Evolutionary conservation across 2,329 filamentous ascomycete species (phyloP).

Genomic region (Penicillium capsulatum): DNA sequence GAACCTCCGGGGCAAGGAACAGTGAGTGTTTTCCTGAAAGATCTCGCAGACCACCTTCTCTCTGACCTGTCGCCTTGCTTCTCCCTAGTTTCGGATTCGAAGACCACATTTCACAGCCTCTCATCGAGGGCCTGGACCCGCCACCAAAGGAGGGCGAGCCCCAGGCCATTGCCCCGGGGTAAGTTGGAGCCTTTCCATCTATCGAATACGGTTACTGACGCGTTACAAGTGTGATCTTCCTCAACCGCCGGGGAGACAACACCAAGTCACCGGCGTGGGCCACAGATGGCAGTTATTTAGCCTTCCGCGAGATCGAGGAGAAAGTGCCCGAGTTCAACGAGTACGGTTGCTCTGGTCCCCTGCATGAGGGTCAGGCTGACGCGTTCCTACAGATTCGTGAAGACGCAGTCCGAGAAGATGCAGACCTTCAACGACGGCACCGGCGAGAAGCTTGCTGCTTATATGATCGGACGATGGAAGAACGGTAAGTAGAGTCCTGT

Average conservation of each 20-base stretch:
- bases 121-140: slow-evolving; percentile 29
- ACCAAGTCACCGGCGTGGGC: slow-evolving; percentile 37
- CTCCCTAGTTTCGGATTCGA: slow-evolving; percentile 39
- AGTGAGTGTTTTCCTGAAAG: slow-evolving; percentile 8
- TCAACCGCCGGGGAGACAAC: slow-evolving; percentile 35
- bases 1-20: slow-evolving; percentile 9
- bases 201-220: not conserved
- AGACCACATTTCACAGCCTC: slow-evolving; percentile 43
- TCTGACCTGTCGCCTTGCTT: not conserved
- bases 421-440: slow-evolving; percentile 6
- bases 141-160: slow-evolving; percentile 25
- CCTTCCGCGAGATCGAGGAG: slow-evolving; percentile 44
- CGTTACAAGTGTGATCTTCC: slow-evolving; percentile 28
- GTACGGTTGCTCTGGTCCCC: not conserved
- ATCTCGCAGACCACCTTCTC: slow-evolving; percentile 1
- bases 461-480: slow-evolving; percentile 47
- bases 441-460: slow-evolving; percentile 40
- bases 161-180: slow-evolving; percentile 31
- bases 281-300: slow-evolving; percentile 44
- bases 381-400: slow-evolving; percentile 7
- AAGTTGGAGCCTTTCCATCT: not conserved
- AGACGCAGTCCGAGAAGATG: slow-evolving; percentile 22
- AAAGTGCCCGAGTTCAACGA: slow-evolving; percentile 44
- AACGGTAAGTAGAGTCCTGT: slow-evolving; percentile 20
- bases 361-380: not conserved